phyloP scores from a whole-genome alignment of 768 basidiomycete species.

The Tylopilus intermedius region DNA sequence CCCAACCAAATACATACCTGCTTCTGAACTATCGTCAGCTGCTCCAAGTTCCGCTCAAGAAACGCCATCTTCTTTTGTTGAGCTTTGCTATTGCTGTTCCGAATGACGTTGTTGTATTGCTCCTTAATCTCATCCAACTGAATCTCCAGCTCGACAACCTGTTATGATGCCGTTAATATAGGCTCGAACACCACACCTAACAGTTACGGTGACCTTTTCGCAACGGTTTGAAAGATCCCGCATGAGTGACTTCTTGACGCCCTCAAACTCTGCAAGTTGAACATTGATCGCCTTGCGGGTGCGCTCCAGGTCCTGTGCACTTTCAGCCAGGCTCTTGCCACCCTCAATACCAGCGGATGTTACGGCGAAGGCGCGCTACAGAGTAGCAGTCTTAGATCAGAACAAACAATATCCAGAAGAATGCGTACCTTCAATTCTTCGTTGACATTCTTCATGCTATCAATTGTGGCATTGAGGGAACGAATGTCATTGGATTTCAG shows the following conservation, averaged over 20 bases:
- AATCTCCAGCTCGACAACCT: constrained; percentile 99
- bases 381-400: neutral
- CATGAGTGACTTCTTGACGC: constrained; percentile 98
- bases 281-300: constrained; percentile 95
- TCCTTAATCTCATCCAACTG: constrained; percentile 98
- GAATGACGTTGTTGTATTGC: constrained; percentile 97
- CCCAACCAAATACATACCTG: constrained; percentile 52
- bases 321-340: constrained; percentile 94
- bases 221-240: constrained; percentile 98
- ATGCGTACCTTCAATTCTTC: constrained; percentile 89
- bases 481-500: constrained; percentile 78
- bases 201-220: constrained; percentile 70
- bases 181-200: constrained; percentile 9
- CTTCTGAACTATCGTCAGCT: constrained; percentile 93
- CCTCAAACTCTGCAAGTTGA: constrained; percentile 98
- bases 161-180: constrained; percentile 14
- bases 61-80: constrained; percentile 99
- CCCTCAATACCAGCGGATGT: constrained; percentile 97
- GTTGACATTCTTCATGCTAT: constrained; percentile 92
- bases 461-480: constrained; percentile 77
- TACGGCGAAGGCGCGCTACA: constrained; percentile 90
- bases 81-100: constrained; percentile 96
- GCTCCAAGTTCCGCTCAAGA: constrained; percentile 93
- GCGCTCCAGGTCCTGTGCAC: constrained; percentile 94
- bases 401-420: constrained; percentile 4